Evolutionary conservation across 768 basidiomycete species (phyloP), one percentile per base, ranked within the genome.

Genomic region (Botryobasidium botryosum): DNA sequence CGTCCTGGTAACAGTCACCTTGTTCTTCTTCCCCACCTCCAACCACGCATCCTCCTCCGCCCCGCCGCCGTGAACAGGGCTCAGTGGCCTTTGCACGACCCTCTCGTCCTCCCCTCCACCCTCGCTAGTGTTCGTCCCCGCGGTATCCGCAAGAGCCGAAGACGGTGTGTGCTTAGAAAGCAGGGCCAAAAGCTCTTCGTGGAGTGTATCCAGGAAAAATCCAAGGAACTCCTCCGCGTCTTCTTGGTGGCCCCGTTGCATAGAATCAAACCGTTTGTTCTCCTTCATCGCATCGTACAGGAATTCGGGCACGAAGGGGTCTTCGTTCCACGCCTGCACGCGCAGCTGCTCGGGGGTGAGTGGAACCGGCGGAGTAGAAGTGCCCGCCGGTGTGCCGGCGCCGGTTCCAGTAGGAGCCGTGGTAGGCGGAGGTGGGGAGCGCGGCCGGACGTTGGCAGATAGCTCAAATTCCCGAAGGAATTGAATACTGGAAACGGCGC

Each of bases 201-300:
- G 87, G 4, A 99, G 65, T 0, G 88, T 84, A 54, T 96, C 88
- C 21, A 96, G 68, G 63, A 86, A 92, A 63, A 94, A 96, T 3
- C 92, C 92, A n/a, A 97, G 67, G 60, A 94, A 97, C 61, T 99
- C 92, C 60, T 99, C 91, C 7, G 91, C 92, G 47, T 99, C 92
- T 59, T 99, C 92, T 63, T 99, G 92, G 47, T 88, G 84, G 0
- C 90, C 90, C 29, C 84, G 76, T 74, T 87, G 51, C 90, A 96
- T 96, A 37, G 71, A 74, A 55, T 91, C 90, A 55, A 96, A 96
- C 51, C 83, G 69, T 62, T 86, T 86, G 68, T 88, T 88, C 62
- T 79, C 78, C 62, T 84, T 85, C 71, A 96, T 74, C 15, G 86
- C 90, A 51, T 90, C 84, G 60, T 94, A 96, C 23, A 96, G 72